A percentile compares a stretch with the other conserved stretches of the same genome.
Conservation (phyloP, 331 rosid genomes). For the Acacia pycnantha region DNA sequence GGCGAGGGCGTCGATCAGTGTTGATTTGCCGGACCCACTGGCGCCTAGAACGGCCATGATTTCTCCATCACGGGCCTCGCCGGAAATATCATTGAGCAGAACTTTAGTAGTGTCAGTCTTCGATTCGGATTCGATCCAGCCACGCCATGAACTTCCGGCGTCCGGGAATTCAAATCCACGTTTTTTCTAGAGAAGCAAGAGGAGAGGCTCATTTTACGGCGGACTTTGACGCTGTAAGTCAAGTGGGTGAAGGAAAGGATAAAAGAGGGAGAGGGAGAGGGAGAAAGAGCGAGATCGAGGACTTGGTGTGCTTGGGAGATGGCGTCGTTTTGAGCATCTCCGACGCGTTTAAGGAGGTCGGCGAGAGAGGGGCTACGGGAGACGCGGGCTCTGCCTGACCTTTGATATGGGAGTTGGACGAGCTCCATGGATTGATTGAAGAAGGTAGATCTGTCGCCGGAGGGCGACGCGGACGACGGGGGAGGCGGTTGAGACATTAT, state of each 20-base stretch:
- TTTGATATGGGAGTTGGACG: constrained; percentile 19
- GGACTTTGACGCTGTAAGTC: constrained; percentile 63
- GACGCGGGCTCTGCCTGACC: constrained; percentile 14
- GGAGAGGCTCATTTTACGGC: constrained; percentile 38
- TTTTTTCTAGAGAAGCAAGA: constrained; percentile 15
- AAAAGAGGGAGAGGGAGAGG: constrained; percentile 45
- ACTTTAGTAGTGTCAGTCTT: constrained; percentile 34
- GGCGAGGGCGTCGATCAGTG: constrained; percentile 85
- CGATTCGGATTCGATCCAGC: not conserved
- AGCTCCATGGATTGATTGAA: constrained; percentile 61
- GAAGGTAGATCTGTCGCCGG: constrained; percentile 27
- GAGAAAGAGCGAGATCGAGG: constrained; percentile 2
- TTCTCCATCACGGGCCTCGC: constrained; percentile 88
- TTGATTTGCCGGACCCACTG: constrained; percentile 91
- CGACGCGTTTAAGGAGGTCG: constrained; percentile 72
- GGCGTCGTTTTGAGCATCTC: constrained; percentile 50
- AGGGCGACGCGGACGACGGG: constrained; percentile 15
- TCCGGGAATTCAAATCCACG: not conserved
- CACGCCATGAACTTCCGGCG: not conserved
- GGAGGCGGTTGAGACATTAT: constrained; percentile 25
- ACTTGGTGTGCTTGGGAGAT: constrained; percentile 25
- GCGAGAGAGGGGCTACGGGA: constrained; percentile 65
- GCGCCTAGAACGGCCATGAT: constrained; percentile 95
- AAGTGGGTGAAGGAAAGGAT: constrained; percentile 67
- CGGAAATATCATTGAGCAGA: constrained; percentile 70